phyloP scores from a whole-genome alignment of 352 stramenopile genomes.

The Pythium oligandrum region DNA sequence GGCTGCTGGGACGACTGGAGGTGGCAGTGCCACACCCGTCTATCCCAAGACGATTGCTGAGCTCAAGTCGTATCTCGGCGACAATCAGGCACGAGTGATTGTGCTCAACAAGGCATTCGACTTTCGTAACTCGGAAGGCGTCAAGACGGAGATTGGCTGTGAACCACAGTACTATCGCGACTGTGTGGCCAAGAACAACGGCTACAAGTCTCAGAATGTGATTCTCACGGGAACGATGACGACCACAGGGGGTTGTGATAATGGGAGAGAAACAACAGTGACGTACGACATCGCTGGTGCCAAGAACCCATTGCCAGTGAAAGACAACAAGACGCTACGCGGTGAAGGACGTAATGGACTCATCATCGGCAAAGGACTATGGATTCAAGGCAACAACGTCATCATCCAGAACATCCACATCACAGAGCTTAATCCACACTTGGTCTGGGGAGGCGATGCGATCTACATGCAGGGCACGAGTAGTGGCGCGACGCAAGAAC shows the following conservation, averaged over 20 bases:
- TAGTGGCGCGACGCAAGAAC: slow-evolving; percentile 17
- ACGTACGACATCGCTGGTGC: slow-evolving; percentile 40
- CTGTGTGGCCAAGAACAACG: slow-evolving; percentile 51
- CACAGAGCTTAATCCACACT: slow-evolving; percentile 42
- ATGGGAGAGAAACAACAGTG: slow-evolving; percentile 27
- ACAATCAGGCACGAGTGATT: slow-evolving; percentile 39
- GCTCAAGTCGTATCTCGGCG: slow-evolving; percentile 38
- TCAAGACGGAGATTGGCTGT: slow-evolving; percentile 37
- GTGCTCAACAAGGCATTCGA: slow-evolving; percentile 45
- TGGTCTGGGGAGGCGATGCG: slow-evolving; percentile 28
- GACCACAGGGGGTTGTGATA: slow-evolving; percentile 42
- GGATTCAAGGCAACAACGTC: slow-evolving; percentile 32
- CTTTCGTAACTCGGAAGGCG: slow-evolving; percentile 47
- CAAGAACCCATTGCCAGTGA: slow-evolving; percentile 23
- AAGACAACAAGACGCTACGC: slow-evolving; percentile 38
- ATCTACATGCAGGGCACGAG: slow-evolving; percentile 21
- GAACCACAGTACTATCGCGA: slow-evolving; percentile 32
- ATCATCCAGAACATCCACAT: slow-evolving; percentile 60
- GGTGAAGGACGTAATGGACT: slow-evolving; percentile 29
- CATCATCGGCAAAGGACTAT: slow-evolving; percentile 35
- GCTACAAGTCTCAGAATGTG: slow-evolving; percentile 43
- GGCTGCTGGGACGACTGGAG: slow-evolving; percentile 29
- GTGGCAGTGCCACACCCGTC: slow-evolving; percentile 22
- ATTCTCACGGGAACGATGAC: slow-evolving; percentile 47
- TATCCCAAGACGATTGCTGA: slow-evolving; percentile 34